Evolutionary conservation across 2,329 filamentous ascomycete species (phyloP).

Genomic region (Xylariaceae sp.): DNA sequence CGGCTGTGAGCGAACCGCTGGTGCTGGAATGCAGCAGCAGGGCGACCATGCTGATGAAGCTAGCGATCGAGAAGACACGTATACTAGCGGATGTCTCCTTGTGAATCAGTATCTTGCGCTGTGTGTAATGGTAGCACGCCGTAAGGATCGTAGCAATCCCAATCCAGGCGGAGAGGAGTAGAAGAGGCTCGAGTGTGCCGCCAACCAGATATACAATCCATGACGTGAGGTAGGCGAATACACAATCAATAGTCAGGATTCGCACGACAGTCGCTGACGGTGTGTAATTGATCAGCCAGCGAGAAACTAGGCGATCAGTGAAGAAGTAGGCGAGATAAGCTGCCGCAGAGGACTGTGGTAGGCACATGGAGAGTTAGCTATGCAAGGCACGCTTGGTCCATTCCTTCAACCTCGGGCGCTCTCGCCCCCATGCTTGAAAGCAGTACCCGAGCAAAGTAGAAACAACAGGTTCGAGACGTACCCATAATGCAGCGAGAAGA

Average conservation of each 20-base stretch:
- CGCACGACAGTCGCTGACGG: conserved; percentile 77
- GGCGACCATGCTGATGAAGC: conserved; percentile 70
- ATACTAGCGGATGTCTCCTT: conserved; percentile 77
- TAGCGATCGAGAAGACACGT: conserved; percentile 70
- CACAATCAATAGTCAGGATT: conserved; percentile 68
- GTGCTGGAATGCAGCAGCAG: conserved; percentile 65
- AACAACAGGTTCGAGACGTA: conserved; percentile 4
- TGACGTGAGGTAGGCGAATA: conserved; percentile 72
- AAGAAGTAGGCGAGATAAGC: conserved; percentile 80
- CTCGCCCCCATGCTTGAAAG: background rate
- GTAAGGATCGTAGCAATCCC: conserved; percentile 72
- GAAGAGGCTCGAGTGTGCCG: conserved; percentile 64
- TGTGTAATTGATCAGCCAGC: conserved; percentile 83
- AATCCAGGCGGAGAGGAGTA: conserved; percentile 74
- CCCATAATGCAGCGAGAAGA: conserved; percentile 14
- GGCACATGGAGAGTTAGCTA: background rate
- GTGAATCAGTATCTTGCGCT: conserved; percentile 74
- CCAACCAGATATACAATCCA: conserved; percentile 68
- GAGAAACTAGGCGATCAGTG: conserved; percentile 78
- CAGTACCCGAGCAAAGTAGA: background rate
- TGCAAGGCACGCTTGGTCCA: too few relatives aligned
- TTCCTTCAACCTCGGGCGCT: too few relatives aligned
- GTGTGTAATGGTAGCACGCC: conserved; percentile 70
- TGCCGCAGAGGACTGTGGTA: conserved; percentile 66
- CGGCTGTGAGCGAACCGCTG: conserved; percentile 55